Evolutionary conservation across 805 yeast species (phyloP).

Genomic region (Wickerhamiella galacta): DNA sequence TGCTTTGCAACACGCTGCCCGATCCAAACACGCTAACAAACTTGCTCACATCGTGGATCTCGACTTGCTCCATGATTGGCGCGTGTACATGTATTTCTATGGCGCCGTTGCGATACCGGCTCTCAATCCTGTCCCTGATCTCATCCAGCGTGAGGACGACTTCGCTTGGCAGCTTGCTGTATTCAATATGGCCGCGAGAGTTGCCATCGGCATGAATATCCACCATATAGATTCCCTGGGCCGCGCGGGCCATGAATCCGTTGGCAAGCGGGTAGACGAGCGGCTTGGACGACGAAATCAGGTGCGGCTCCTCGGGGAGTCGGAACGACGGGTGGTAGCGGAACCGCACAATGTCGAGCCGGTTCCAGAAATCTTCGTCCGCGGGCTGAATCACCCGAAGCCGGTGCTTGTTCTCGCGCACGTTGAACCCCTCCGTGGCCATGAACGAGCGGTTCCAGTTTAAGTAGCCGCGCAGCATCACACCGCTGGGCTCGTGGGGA

Average conservation of each 20-base stretch:
- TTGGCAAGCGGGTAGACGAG: conserved; percentile 30
- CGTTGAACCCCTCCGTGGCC: conserved; percentile 43
- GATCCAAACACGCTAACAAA: not conserved
- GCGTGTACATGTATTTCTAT: conserved; percentile 22
- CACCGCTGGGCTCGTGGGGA: conserved; percentile 81
- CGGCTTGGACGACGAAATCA: conserved; percentile 26
- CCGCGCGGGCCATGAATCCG: conserved; percentile 34
- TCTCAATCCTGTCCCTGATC: conserved; percentile 26
- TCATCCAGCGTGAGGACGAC: conserved; percentile 34
- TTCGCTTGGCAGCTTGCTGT: conserved; percentile 40
- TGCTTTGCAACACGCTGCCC: not conserved
- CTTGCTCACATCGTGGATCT: conserved; percentile 34
- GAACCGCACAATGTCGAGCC: conserved; percentile 62
- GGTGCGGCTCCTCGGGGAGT: conserved; percentile 40
- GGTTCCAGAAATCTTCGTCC: conserved; percentile 77
- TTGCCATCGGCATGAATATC: conserved; percentile 47
- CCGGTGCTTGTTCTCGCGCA: conserved; percentile 16
- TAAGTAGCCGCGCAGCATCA: conserved; percentile 77
- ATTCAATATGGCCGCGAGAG: conserved; percentile 45
- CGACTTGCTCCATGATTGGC: conserved; percentile 30
- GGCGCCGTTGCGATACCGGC: conserved; percentile 20
- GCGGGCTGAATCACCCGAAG: conserved; percentile 27
- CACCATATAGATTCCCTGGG: conserved; percentile 55
- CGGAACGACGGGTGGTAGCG: conserved; percentile 67
- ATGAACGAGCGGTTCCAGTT: conserved; percentile 68